These are phyloP conservation scores for Penicillium cosmopolitanum DNA, from an alignment of 495 filamentous ascomycete genomes.

Conservation along the genomic window DNA sequence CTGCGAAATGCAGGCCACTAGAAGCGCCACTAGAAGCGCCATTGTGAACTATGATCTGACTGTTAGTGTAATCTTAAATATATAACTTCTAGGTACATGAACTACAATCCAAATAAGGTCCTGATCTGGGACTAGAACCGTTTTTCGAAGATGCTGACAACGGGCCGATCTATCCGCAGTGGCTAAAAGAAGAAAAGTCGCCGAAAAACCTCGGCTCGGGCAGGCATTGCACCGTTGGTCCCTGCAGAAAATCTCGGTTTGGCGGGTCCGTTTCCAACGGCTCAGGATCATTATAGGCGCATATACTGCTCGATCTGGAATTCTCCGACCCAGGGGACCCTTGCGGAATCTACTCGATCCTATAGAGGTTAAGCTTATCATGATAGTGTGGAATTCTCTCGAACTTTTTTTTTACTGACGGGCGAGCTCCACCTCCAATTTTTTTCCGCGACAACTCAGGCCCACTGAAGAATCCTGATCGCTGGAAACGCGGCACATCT, in stretches of 20 bases:
- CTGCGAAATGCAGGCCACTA: no score
- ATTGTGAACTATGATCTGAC: not conserved
- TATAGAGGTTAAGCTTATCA: slow-evolving; percentile 5
- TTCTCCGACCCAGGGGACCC: not conserved
- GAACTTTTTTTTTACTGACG: slow-evolving; percentile 9
- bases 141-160: not conserved
- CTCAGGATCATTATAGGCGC: not conserved
- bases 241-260: not conserved
- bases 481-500: slow-evolving; percentile 5
- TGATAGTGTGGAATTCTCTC: slow-evolving; percentile 13
- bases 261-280: not conserved
- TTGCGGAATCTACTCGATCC: slow-evolving; percentile 5
- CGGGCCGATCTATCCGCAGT: slow-evolving; percentile 6
- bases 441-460: not conserved
- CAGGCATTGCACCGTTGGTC: slow-evolving; percentile 3
- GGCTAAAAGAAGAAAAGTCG: slow-evolving; percentile 4
- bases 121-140: not conserved
- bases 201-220: slow-evolving; percentile 6
- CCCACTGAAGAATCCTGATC: not conserved
- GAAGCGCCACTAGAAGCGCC: not conserved
- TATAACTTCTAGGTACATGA: no score
- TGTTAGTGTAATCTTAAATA: no score
- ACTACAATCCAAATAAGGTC: no score
- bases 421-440: slow-evolving; percentile 3
- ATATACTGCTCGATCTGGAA: not conserved